A percentile compares a stretch with the other conserved stretches of the same genome.
phyloP scores from a whole-genome alignment of 1,284 basidiomycete species.

The Quambalaria eucalypti region DNA sequence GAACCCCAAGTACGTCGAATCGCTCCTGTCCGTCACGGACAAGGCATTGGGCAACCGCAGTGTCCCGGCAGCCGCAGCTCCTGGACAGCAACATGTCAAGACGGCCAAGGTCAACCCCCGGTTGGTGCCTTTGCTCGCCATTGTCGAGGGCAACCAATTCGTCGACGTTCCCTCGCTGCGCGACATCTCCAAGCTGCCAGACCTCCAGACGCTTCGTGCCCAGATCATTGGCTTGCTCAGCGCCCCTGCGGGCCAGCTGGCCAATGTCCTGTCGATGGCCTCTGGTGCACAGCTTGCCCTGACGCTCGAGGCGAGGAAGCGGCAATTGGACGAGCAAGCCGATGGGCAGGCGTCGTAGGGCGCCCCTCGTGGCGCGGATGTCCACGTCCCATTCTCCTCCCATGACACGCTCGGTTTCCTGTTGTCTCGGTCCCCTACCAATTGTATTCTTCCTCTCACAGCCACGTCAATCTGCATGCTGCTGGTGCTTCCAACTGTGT shows the following conservation, averaged over 20 bases:
- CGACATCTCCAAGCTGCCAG: conserved; percentile 27
- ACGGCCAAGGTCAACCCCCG: conserved; percentile 22
- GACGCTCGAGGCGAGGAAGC: conserved; percentile 35
- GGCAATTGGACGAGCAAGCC: conserved; percentile 28
- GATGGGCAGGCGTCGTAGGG: background rate
- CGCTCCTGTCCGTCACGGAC: conserved; percentile 29
- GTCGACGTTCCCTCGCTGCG: conserved; percentile 27
- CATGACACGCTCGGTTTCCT: background rate
- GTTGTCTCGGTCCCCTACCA: background rate
- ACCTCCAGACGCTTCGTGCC: conserved; percentile 24
- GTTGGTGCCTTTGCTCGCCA: conserved; percentile 28
- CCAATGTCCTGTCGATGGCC: conserved; percentile 32
- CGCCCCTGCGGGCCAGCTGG: conserved; percentile 30
- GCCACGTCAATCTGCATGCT: no score
- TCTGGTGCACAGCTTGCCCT: conserved; percentile 25
- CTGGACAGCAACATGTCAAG: background rate
- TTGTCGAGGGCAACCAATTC: conserved; percentile 22
- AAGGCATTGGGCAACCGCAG: conserved; percentile 22
- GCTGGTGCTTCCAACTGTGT: no score
- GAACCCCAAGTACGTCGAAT: conserved; percentile 27
- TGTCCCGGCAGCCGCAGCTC: conserved; percentile 11
- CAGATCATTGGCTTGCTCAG: conserved; percentile 43
- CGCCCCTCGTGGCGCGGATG: no score
- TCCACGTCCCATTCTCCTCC: no score
- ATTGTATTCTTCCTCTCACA: background rate